Evolutionary conservation across 2,329 filamentous ascomycete species (phyloP).

Genomic region (Calonectria montana): DNA sequence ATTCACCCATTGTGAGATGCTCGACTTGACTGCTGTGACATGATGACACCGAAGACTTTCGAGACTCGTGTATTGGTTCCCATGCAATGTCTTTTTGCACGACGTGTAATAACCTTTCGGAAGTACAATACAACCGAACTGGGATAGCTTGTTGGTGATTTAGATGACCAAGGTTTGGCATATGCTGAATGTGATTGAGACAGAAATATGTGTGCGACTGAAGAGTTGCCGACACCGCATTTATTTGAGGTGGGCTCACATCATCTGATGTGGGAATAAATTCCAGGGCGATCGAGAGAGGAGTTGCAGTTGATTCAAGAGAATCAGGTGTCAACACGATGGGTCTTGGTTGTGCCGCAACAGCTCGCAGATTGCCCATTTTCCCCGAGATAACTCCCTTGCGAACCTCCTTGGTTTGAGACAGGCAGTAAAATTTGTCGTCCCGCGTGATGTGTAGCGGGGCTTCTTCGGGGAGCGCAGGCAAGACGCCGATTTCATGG

Average conservation of each 20-base stretch:
- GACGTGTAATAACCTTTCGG: not conserved
- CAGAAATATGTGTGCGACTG: conserved; percentile 33
- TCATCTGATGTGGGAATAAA: conserved; percentile 32
- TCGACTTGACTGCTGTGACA: not conserved
- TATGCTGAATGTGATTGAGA: conserved; percentile 21
- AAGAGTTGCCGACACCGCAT: conserved; percentile 23
- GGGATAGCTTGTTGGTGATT: not conserved
- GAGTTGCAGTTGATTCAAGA: conserved; percentile 16
- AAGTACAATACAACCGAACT: not conserved
- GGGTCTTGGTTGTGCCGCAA: conserved; percentile 23
- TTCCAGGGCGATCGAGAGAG: conserved; percentile 25
- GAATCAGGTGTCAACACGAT: conserved; percentile 31
- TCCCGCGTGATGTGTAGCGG: conserved; percentile 23
- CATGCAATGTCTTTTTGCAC: not conserved
- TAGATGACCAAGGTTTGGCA: conserved; percentile 20
- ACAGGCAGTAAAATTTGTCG: conserved; percentile 22
- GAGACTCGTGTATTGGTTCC: not conserved
- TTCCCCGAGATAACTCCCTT: conserved; percentile 28
- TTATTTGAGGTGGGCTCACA: conserved; percentile 20
- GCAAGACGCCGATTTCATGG: conserved; percentile 30
- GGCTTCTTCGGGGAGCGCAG: conserved; percentile 30
- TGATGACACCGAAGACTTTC: not conserved
- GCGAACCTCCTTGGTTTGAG: conserved; percentile 29
- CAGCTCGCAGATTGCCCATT: conserved; percentile 25
- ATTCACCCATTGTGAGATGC: not conserved